These are phyloP conservation scores for Hyaloscypha finlandica DNA, from an alignment of 495 filamentous ascomycete genomes.

Conservation along the genomic window DNA sequence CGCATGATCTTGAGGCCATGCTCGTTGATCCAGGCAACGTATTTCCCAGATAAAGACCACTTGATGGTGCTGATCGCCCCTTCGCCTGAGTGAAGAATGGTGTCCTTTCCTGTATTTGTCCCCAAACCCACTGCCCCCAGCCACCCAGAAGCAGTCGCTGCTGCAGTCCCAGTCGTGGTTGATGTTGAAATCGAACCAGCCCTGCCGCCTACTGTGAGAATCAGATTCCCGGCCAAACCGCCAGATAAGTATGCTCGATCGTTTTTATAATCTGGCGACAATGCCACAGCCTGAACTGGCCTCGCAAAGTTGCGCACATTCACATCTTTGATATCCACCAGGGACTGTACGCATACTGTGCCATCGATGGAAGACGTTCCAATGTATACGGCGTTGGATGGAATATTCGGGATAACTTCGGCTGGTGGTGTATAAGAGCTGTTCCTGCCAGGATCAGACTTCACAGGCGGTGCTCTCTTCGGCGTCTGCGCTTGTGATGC, in stretches of 20 bases:
- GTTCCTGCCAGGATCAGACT: conserved; percentile 53
- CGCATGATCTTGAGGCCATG: conserved; percentile 97
- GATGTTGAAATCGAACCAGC: conserved; percentile 76
- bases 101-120: conserved; percentile 77
- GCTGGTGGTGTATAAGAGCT: conserved; percentile 48
- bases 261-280: conserved; percentile 90
- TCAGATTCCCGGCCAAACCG: conserved; percentile 83
- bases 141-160: conserved; percentile 88
- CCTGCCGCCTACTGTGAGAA: conserved; percentile 82
- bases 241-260: conserved; percentile 89
- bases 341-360: conserved; percentile 84
- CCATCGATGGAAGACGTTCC: conserved; percentile 94
- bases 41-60: conserved; percentile 90
- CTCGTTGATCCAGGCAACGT: conserved; percentile 93
- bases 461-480: conserved; percentile 46
- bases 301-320: conserved; percentile 89
- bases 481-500: conserved; percentile 47
- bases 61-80: conserved; percentile 87
- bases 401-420: conserved; percentile 60
- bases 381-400: conserved; percentile 87
- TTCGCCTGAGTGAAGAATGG: conserved; percentile 87
- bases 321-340: conserved; percentile 75
- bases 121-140: conserved; percentile 82
- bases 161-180: conserved; percentile 75
- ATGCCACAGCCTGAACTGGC: conserved; percentile 83